Base-by-base conservation (phyloP, 345 rosid genomes). In the Lenwebbia sp. region DNA sequence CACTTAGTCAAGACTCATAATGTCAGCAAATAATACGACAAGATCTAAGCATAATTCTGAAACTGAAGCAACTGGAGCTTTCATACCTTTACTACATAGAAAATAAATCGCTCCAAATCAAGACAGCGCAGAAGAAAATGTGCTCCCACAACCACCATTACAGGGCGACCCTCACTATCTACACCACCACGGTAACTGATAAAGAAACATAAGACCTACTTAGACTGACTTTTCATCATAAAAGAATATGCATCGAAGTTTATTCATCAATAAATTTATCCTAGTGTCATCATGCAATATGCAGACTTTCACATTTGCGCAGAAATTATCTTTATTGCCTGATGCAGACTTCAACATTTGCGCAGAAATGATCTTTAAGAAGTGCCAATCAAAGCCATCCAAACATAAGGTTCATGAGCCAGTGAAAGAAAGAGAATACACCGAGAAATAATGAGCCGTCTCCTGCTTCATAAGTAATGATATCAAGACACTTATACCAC, bases 81-180 rank as follows among this genome's bases (percentile, higher is more conserved):
- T 33, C 78, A 33, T 89, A 94, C 99, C 96, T 96, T 97, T 56
- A 94, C 88, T 84, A 97, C 93, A 91, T 95, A 90, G 87, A 91
- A 94, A 87, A 96, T 92, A 89, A 97, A 97, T 60, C 96, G 95
- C 88, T 97, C 99, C 78, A 97, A 94, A 88, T 97, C 95, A 90
- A 97, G 98, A 89, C 99, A 97, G 57, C 99, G 93, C 86, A 96
- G 90, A 90, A 97, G 91, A 90, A 97, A 94, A 87, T 97, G 99
- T 60, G 99, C 99, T 89, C 99, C 99, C 88, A 97, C 99, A 87
- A 97, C 92, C 54, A 97, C 99, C 95, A 97, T 94, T n/a, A 97
- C 98, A 74, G 99, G 99, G 54, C 87, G 95, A 58, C 98, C 99
- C 89, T 97, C 98, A 28, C 94, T 93, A 87, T 97, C 99, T 52